Conservation (phyloP, 2,329 filamentous ascomycete genomes). For the Trichoderma citrinoviride region DNA sequence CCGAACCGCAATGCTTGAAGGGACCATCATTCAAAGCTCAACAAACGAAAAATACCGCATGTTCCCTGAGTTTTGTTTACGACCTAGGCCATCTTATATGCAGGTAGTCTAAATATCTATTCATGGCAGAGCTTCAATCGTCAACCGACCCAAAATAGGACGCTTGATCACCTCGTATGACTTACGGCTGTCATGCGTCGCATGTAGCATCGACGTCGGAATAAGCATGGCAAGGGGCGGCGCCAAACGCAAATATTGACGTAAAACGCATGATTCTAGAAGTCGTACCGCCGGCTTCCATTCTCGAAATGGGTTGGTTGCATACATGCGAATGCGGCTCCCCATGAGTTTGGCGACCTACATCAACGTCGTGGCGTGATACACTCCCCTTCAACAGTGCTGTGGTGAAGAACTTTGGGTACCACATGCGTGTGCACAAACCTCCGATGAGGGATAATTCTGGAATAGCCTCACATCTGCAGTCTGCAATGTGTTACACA, state of each 20-base stretch:
- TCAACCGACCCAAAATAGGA: no score
- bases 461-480: background rate
- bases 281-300: background rate
- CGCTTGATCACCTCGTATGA: no score
- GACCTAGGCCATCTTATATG: no score
- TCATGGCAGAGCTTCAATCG: no score
- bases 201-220: background rate
- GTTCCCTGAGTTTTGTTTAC: no score
- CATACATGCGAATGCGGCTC: background rate
- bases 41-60: no score
- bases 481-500: background rate
- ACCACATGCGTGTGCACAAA: background rate
- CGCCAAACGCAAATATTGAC: background rate
- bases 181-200: background rate
- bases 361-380: background rate
- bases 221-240: background rate
- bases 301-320: background rate
- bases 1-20: no score
- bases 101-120: no score
- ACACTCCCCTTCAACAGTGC: background rate
- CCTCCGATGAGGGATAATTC: no score
- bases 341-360: background rate
- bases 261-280: background rate
- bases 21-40: no score
- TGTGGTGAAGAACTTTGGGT: background rate